A percentile compares a stretch with the other conserved stretches of the same genome.
These are phyloP conservation scores for Torulaspora gathmanii DNA, from an alignment of 805 yeast species.

Conservation along the genomic window DNA sequence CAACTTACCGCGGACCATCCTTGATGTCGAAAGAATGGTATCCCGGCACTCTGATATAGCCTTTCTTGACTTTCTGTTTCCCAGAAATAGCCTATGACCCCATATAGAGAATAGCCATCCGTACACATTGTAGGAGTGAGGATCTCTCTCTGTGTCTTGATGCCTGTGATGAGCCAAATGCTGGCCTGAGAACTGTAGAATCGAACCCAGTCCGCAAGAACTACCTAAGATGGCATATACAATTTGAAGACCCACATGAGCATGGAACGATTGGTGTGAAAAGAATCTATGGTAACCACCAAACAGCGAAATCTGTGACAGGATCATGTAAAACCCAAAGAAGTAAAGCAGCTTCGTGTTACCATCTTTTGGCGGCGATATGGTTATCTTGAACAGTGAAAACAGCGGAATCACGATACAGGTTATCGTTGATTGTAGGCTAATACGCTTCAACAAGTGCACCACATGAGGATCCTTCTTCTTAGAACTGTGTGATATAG, in stretches of 20 bases:
- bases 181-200: constrained; percentile 24
- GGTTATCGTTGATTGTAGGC: constrained; percentile 21
- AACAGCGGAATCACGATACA: constrained; percentile 26
- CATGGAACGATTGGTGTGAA: constrained; percentile 26
- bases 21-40: constrained; percentile 44
- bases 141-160: constrained; percentile 85
- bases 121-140: constrained; percentile 66
- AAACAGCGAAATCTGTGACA: constrained; percentile 22
- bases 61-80: constrained; percentile 49
- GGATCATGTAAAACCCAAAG: constrained; percentile 17
- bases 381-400: constrained; percentile 22
- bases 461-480: constrained; percentile 26
- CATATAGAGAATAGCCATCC: constrained; percentile 80
- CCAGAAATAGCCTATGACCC: constrained; percentile 79
- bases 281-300: constrained; percentile 30
- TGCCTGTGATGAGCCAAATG: constrained; percentile 90
- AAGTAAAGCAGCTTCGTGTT: constrained; percentile 12
- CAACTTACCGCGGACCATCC: constrained; percentile 15
- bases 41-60: constrained; percentile 42
- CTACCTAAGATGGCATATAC: constrained; percentile 25
- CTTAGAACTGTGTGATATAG: constrained; percentile 5
- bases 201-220: constrained; percentile 27
- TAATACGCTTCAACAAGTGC: constrained; percentile 27
- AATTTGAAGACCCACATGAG: constrained; percentile 18
- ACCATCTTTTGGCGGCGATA: constrained; percentile 16